A percentile compares a stretch with the other conserved stretches of the same genome.
phyloP scores from a whole-genome alignment of 108 stramenopile species.

The Fistulifera pelliculosa region DNA sequence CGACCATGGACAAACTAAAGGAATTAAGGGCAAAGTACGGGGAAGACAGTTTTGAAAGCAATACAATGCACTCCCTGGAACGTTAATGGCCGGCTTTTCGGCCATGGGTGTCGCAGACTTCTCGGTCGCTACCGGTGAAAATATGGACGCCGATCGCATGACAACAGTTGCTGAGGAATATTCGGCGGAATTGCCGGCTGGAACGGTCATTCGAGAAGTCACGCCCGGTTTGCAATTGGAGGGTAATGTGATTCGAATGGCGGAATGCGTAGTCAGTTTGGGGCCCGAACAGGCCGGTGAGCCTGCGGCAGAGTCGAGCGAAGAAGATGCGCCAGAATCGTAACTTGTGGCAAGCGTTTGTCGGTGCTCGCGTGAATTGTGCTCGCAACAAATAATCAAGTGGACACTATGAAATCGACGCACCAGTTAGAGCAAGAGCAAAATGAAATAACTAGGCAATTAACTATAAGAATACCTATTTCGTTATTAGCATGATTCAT shows the following conservation, averaged over 20 bases:
- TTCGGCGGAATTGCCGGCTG: constrained; percentile 37
- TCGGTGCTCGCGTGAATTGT: no score
- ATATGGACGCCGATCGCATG: constrained; percentile 32
- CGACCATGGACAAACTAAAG: constrained; percentile 51
- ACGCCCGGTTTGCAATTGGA: constrained; percentile 51
- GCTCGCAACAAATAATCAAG: no score
- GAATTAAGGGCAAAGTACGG: constrained; percentile 32
- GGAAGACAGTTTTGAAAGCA: constrained; percentile 45
- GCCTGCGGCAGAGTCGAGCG: no score
- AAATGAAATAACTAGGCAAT: no score
- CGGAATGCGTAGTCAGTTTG: constrained; percentile 48
- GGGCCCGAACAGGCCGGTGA: constrained; percentile 29
- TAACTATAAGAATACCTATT: no score
- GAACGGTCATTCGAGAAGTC: constrained; percentile 41
- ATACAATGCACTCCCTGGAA: constrained; percentile 29
- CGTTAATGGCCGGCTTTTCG: constrained; percentile 31
- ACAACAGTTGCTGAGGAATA: constrained; percentile 39
- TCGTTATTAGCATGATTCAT: no score
- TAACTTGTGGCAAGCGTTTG: no score
- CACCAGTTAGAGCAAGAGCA: no score
- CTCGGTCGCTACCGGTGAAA: constrained; percentile 29
- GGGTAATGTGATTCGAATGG: constrained; percentile 61
- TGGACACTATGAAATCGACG: no score
- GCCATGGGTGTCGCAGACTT: constrained; percentile 58
- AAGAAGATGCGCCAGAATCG: no score